Evolutionary conservation across 2,329 filamentous ascomycete genomes (phyloP).

Genomic region (Mycogone perniciosa): DNA sequence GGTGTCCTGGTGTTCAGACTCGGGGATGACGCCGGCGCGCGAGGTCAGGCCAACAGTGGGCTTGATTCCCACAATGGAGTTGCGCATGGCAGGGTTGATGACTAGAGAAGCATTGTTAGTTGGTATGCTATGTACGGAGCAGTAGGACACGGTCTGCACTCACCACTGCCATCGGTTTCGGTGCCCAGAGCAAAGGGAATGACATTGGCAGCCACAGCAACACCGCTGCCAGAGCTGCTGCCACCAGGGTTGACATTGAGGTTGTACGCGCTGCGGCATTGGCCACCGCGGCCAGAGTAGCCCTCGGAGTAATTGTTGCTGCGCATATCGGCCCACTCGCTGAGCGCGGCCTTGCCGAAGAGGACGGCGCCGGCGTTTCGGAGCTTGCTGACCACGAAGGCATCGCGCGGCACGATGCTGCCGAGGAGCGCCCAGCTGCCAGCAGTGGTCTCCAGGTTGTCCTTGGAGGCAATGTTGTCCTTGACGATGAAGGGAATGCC

Average conservation of each 20-base stretch:
- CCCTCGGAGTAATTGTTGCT: slow-evolving; percentile 62
- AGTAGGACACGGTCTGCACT: slow-evolving; percentile 16
- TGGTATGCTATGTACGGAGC: no score
- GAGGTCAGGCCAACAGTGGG: slow-evolving; percentile 69
- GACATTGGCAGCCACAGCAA: slow-evolving; percentile 57
- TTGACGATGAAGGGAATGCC: slow-evolving; percentile 72
- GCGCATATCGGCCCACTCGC: slow-evolving; percentile 71
- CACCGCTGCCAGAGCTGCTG: slow-evolving; percentile 60
- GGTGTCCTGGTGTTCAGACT: slow-evolving; percentile 60
- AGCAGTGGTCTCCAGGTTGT: slow-evolving; percentile 68
- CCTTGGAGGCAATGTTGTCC: slow-evolving; percentile 63
- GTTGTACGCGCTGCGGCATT: slow-evolving; percentile 61
- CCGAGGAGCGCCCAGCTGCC: slow-evolving; percentile 63
- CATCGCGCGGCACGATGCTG: slow-evolving; percentile 60
- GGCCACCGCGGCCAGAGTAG: slow-evolving; percentile 58
- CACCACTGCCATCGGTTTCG: slow-evolving; percentile 63
- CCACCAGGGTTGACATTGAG: slow-evolving; percentile 62
- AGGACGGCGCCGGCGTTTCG: slow-evolving; percentile 61
- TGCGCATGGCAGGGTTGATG: slow-evolving; percentile 65
- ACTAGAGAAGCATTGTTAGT: slow-evolving; percentile 32
- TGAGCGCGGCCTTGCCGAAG: slow-evolving; percentile 63
- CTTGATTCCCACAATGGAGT: slow-evolving; percentile 66
- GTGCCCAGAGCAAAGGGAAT: slow-evolving; percentile 62
- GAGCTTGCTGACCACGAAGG: slow-evolving; percentile 54
- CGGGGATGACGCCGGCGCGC: slow-evolving; percentile 57